phyloP scores from a whole-genome alignment of 805 yeast species.

The Zygoascus biomembranicola region DNA sequence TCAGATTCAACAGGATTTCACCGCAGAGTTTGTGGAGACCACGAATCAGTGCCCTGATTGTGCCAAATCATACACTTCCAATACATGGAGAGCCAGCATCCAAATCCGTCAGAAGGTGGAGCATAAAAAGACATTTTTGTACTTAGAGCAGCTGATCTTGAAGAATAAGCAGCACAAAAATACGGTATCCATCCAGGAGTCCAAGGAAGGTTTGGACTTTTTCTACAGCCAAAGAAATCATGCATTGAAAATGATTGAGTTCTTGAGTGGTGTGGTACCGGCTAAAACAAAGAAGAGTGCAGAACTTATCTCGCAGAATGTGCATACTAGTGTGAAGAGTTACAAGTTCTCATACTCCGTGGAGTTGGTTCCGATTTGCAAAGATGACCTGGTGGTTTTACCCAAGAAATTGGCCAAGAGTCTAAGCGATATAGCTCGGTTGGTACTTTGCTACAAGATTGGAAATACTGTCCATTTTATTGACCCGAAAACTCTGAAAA shows the following conservation, averaged over 20 bases:
- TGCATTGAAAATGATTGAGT: slow-evolving; percentile 91
- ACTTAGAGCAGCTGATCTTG: slow-evolving; percentile 89
- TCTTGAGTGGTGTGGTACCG: slow-evolving; percentile 78
- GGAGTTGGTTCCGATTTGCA: slow-evolving; percentile 93
- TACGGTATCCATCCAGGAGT: slow-evolving; percentile 86
- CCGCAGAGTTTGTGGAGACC: slow-evolving; percentile 85
- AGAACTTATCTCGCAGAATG: slow-evolving; percentile 86
- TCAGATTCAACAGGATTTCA: slow-evolving; percentile 87
- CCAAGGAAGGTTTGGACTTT: slow-evolving; percentile 91
- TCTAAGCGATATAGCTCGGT: slow-evolving; percentile 71
- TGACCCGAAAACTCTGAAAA: slow-evolving; percentile 75
- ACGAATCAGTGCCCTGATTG: slow-evolving; percentile 99
- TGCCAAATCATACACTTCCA: slow-evolving; percentile 92
- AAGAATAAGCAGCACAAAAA: slow-evolving; percentile 89
- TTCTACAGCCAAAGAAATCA: slow-evolving; percentile 82
- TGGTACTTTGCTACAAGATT: slow-evolving; percentile 78
- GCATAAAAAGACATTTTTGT: slow-evolving; percentile 93
- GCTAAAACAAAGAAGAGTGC: slow-evolving; percentile 74
- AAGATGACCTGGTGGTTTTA: slow-evolving; percentile 88
- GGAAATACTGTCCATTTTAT: slow-evolving; percentile 78
- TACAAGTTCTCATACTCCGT: slow-evolving; percentile 90
- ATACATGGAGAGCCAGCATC: slow-evolving; percentile 97
- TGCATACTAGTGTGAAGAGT: slow-evolving; percentile 78
- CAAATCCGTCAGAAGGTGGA: slow-evolving; percentile 97
- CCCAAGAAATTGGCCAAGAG: slow-evolving; percentile 82